Evolutionary conservation across 1,284 basidiomycete genomes (phyloP).

Genomic region (Sanghuangporus sanghuang): DNA sequence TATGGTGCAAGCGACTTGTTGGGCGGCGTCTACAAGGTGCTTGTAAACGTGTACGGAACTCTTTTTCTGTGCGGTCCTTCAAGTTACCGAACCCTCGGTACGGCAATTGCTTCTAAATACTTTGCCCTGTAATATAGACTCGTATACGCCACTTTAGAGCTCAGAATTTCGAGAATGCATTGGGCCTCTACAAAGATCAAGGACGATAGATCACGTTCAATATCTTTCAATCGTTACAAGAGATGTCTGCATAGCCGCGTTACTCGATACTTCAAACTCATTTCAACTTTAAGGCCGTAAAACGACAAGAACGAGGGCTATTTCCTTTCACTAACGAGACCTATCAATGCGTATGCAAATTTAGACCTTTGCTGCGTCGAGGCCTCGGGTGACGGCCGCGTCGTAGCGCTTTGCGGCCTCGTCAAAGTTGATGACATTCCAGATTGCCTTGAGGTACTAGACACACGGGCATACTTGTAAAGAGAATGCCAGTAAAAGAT

Average conservation of each 20-base stretch:
- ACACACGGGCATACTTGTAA: neutral
- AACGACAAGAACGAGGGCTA: too few species aligned
- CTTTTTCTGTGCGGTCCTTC: neutral
- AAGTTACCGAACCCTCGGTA: neutral
- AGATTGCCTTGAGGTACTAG: slow-evolving; percentile 75
- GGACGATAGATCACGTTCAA: neutral
- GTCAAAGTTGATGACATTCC: slow-evolving; percentile 79
- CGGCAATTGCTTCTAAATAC: too few species aligned
- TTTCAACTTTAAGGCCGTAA: neutral
- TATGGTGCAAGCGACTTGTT: slow-evolving; percentile 28
- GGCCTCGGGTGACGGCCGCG: slow-evolving; percentile 34
- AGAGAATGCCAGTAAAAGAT: neutral
- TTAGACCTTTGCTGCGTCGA: slow-evolving; percentile 12
- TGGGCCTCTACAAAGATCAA: neutral
- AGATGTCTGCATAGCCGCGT: neutral
- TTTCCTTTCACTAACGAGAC: neutral
- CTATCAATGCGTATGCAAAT: neutral
- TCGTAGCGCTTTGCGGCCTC: slow-evolving; percentile 68
- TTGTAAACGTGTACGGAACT: slow-evolving; percentile 24
- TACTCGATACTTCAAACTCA: neutral
- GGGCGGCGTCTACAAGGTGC: slow-evolving; percentile 26
- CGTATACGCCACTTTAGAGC: slow-evolving; percentile 32
- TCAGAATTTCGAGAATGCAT: neutral
- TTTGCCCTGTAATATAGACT: slow-evolving; percentile 19
- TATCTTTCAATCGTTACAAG: neutral